Evolutionary conservation across 495 filamentous ascomycete genomes (phyloP), one percentile per base, ranked within the genome.

Genomic region (Talaromyces thailandensis): DNA sequence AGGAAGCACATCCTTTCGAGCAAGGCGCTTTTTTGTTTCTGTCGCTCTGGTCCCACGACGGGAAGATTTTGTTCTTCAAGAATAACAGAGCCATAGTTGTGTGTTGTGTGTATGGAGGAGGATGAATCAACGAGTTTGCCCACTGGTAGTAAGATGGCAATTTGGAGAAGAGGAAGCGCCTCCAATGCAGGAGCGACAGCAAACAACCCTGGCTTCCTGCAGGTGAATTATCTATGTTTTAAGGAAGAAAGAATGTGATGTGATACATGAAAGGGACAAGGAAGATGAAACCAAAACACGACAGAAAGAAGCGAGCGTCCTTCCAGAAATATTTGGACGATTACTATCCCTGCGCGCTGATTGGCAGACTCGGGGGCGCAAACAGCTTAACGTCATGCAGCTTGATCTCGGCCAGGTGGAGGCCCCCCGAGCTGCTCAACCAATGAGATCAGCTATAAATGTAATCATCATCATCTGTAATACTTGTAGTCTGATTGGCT

Each of bases 1-100:
- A 31, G 60, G 60, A 53, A 26, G 61, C 26, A 62, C 60, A 58
- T 59, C 66, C 43, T 63, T 69, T 64, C 37, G 40, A 21, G 21
- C 24, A 52, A 61, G 60, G 35, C 65, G 62, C 58, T 35, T 62
- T 11, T 23, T 31, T 32, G 25, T 14, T 21, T 23, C 28, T 35
- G 24, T 26, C 35, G 24, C 24, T 28, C 26, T 52, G 25, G 59
- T 23, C 23, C 59, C 24, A 61, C 24, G 50, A 64, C 11, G 75
- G 73, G 43, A 78, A 79, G 18, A 79, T 64, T 63, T 74, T 78
- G 58, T 76, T 68, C 61, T 75, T 79, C 64, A 79, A 55, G 52
- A 79, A 78, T 16, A 78, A 65, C 21, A 79, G 66, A 12, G 75
- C 75, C 76, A 79, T 79, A 51, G 8, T 18, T 24, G 24, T 48